Evolutionary conservation across 306 rosid genomes (phyloP).

Genomic region (Cicer pinnatifidum): DNA sequence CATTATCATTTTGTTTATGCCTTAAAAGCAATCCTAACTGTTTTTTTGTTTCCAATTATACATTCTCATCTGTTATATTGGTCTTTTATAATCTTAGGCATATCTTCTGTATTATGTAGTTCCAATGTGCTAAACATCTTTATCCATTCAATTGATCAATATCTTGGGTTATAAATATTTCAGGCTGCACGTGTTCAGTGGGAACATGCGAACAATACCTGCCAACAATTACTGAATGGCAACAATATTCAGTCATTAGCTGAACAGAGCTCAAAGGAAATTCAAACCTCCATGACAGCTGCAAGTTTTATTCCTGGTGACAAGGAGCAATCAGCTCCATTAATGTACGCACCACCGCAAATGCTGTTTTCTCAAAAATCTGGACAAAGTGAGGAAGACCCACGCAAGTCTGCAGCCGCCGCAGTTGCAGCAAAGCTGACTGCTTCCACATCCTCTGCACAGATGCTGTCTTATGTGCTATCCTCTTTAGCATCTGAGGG

Average conservation of each 20-base stretch:
- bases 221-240: constrained; percentile 58
- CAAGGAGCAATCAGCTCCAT: constrained; percentile 80
- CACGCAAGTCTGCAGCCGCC: constrained; percentile 95
- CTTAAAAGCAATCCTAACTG: neutral
- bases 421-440: constrained; percentile 98
- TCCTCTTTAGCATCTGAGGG: constrained; percentile 98
- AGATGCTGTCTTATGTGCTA: constrained; percentile 92
- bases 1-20: neutral
- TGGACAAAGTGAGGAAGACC: constrained; percentile 70
- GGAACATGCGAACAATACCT: constrained; percentile 59
- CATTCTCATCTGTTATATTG: neutral
- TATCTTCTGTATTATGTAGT: neutral
- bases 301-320: constrained; percentile 57
- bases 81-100: neutral
- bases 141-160: too few relatives aligned
- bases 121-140: too few relatives aligned
- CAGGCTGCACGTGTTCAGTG: constrained; percentile 89
- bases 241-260: constrained; percentile 54
- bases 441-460: constrained; percentile 89
- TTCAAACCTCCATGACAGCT: constrained; percentile 62
- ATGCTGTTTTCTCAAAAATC: constrained; percentile 59
- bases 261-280: constrained; percentile 73
- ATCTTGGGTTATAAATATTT: constrained; percentile 29
- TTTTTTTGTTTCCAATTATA: neutral
- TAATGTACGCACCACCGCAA: constrained; percentile 67